Evolutionary conservation across 768 basidiomycete species (phyloP), one percentile per base, ranked within the genome.

Genomic region (Multifurca ochricompacta): DNA sequence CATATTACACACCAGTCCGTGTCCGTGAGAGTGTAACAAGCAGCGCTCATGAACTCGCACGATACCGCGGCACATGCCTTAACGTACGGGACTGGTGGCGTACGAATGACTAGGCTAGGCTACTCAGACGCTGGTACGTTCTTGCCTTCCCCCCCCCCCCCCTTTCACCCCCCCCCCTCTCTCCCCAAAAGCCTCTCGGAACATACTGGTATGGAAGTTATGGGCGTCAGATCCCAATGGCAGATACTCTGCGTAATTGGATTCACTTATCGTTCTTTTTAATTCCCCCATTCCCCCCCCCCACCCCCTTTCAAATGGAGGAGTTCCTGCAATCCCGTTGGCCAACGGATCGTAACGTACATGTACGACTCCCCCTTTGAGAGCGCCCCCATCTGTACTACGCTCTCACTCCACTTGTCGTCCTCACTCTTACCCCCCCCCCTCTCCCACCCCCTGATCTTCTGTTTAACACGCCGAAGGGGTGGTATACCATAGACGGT

Each of bases 41-140:
- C 23, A 27, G 34, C 16, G 28, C 34, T 19, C 47, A 18, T 28
- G 21, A n/a, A 16, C 30, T 18, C 23, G n/a, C 19, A 11, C 8
- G 32, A 28, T 25, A 27, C 25, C 31, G 30, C 21, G 35, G 32
- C 32, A 42, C 25, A 28, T 25, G 19, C 25, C 31, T 25, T n/a
- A 28, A 25, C 32, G 35, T 19, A 14, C 25, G 30, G 40, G 43
- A 40, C 28, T 37, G 36, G 44, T 46, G 43, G 52, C 52, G 52
- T 39, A 37, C 37, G 47, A 47, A 8, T 14, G 37, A 34, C 13
- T 21, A 41, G 42, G 42, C n/a, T n/a, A n/a, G n/a, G n/a, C n/a
- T n/a, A n/a, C n/a, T n/a, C n/a, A 36, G 31, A 28, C 18, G 43
- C 23, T 39, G 52, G 54, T 56, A 56, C 54, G 54, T 56, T 50